Evolutionary conservation across 1,284 basidiomycete species (phyloP).

Genomic region (Leccinum holopus): DNA sequence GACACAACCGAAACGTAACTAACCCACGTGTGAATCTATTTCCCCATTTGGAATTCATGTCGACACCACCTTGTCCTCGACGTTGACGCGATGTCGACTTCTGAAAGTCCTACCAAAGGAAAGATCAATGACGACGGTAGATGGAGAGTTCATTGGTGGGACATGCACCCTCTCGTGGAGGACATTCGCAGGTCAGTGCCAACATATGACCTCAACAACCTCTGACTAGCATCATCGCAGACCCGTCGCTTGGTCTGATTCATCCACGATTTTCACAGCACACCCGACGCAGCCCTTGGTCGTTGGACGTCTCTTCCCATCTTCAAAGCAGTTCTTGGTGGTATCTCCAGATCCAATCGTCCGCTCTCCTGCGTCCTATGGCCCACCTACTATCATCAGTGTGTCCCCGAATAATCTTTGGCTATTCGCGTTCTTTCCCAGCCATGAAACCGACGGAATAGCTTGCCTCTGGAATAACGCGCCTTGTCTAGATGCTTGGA

Average conservation of each 20-base stretch:
- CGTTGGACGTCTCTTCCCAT: slow-evolving; percentile 65
- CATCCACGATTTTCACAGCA: slow-evolving; percentile 65
- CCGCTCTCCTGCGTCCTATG: slow-evolving; percentile 47
- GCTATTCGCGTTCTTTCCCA: slow-evolving; percentile 75
- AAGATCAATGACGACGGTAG: slow-evolving; percentile 52
- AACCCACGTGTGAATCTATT: not conserved
- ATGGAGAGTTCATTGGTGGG: slow-evolving; percentile 73
- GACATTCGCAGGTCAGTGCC: slow-evolving; percentile 48
- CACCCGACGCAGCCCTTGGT: slow-evolving; percentile 60
- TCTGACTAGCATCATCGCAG: slow-evolving; percentile 36
- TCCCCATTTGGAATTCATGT: not conserved
- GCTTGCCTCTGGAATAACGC: slow-evolving; percentile 67
- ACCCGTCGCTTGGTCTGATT: slow-evolving; percentile 66
- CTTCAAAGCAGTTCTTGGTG: slow-evolving; percentile 60
- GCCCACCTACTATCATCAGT: slow-evolving; percentile 61
- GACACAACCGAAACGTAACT: not conserved
- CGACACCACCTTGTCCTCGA: not conserved
- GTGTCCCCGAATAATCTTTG: slow-evolving; percentile 57
- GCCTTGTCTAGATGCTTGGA: slow-evolving; percentile 59
- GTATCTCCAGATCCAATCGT: slow-evolving; percentile 51
- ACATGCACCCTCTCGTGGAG: slow-evolving; percentile 60
- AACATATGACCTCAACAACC: not conserved
- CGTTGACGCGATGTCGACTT: slow-evolving; percentile 18
- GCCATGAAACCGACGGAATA: slow-evolving; percentile 50
- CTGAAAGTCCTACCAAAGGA: slow-evolving; percentile 48